These are phyloP conservation scores for Dendrobium chrysotoxum DNA, from an alignment of 106 monocot species.

Conservation along the genomic window DNA sequence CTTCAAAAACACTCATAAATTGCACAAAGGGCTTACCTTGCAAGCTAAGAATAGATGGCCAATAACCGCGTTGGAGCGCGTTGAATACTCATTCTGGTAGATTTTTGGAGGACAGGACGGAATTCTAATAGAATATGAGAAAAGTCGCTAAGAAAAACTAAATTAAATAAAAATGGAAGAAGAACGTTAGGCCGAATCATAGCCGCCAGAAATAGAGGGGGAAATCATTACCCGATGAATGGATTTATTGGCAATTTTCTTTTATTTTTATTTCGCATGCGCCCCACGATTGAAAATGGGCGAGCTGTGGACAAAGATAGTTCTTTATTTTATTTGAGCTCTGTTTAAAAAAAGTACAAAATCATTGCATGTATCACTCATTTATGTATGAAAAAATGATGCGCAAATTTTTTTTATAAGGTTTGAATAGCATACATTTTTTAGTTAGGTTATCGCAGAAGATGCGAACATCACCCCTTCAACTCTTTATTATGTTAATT, in stretches of 20 bases:
- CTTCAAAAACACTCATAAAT: not conserved
- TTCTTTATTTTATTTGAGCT: no score
- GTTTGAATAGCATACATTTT: no score
- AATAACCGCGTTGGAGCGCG: not conserved
- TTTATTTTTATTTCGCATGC: not conserved
- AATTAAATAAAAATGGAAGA: not conserved
- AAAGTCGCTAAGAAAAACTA: not conserved
- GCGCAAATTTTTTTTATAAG: no score
- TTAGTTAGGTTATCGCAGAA: no score
- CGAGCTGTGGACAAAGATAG: no score
- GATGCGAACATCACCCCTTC: no score
- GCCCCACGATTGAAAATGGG: not conserved
- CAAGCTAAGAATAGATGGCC: not conserved
- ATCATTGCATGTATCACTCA: no score
- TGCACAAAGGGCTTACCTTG: not conserved
- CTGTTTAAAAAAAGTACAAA: no score
- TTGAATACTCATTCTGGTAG: not conserved
- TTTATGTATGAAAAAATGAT: no score
- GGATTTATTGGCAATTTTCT: not conserved
- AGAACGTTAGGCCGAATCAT: not conserved
- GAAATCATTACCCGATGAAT: not conserved
- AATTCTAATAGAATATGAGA: not conserved
- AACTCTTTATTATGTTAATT: no score
- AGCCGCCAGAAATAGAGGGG: not conserved
- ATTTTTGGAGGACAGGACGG: not conserved